Base-by-base conservation (phyloP, 495 filamentous ascomycete genomes). In the Parmelia sp. region DNA sequence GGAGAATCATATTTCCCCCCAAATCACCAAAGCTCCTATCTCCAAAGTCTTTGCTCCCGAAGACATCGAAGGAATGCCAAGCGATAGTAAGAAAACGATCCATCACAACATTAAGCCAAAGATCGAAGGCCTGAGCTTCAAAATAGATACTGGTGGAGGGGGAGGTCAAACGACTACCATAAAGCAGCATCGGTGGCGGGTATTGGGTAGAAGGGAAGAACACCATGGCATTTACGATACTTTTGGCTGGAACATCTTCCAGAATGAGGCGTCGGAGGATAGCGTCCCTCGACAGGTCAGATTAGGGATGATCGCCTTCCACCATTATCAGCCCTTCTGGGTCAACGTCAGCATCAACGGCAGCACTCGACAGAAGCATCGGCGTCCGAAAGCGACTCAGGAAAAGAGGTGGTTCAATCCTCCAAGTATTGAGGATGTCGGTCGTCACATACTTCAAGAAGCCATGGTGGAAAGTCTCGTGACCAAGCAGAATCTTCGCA, bases 221-320 rank as follows among this genome's bases (percentile, higher is more conserved):
- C 17, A 60, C 58, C 31, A 60, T 23, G 37, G 58, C 19, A 60
- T 60, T 8, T 21, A 44, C 39, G 58, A 60, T 44, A 35, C 58
- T 11, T 60, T 60, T 25, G n/a, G 36, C 14, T 60, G 58, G 58
- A 60, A 33, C 7, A 47, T 60, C 7, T 60, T 60, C 37, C 27
- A 42, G 23, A 60, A 60, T 14, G 0, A 14, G 14, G 9, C 17
- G 27, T 60, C 58, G 12, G 10, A 60, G 3, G 58, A 60, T n/a
- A 60, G 58, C 37, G 58, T 60, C 1, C 58, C 58, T 47, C 58
- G 58, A 45, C 37, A 33, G 14, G 23, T 60, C 36, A 60, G 58
- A n/a, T 19, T 60, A 25, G 58, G 58, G 44, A 60, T 60, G 58
- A 60, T 60, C 19, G 58, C 39, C 15, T 60, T 60, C 19, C 58